Base-by-base conservation (phyloP, 2,329 filamentous ascomycete species). In the Dendryphion nanum region DNA sequence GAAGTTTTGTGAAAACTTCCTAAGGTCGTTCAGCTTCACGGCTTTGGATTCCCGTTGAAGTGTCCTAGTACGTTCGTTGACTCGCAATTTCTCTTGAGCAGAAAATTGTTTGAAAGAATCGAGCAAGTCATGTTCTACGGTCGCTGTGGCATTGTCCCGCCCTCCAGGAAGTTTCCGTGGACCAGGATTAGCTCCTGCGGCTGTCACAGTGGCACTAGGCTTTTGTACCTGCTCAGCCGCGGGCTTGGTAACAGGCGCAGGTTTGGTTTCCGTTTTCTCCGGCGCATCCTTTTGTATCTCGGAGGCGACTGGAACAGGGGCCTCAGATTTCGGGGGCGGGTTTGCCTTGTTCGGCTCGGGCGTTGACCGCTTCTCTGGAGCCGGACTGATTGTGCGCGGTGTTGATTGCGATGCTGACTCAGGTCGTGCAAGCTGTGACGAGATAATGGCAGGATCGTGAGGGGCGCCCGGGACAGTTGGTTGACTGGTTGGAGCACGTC, bases 1-100 rank as follows among this genome's bases (percentile, higher is more conserved):
- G 75, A 98, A 98, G 61, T 80, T 93, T 51, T 83, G 80, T 1
- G 93, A 89, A 66, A 98, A 98, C 59, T 91, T 95, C 74, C 93
- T 94, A 41, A 98, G 71, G 68, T 98, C 93, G 42, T 88, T 95
- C 45, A 98, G 68, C 67, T 95, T 96, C 48, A 93, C 82, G 50
- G 90, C 89, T 63, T 95, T 95, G 63, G 97, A 93, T 42, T 82
- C 74, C 14, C 74, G 73, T 15, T 71, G 74, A 47, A 77, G 73
- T 31, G 72, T 73, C 29, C 78, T 73, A 36, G 66, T 63, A 16
- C 73, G 73, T 50, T 83, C 78, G 40, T 78, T 72, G 44, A 82
- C 65, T 45, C 77, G 76, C 47, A 79, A 57, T 59, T 83, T 83
- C 61, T 84, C 80, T 15, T 61, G 71, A 38, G 77, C 78, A 7